Base-by-base conservation (phyloP, 352 stramenopile genomes). In the Hyaloperonospora brassicae region DNA sequence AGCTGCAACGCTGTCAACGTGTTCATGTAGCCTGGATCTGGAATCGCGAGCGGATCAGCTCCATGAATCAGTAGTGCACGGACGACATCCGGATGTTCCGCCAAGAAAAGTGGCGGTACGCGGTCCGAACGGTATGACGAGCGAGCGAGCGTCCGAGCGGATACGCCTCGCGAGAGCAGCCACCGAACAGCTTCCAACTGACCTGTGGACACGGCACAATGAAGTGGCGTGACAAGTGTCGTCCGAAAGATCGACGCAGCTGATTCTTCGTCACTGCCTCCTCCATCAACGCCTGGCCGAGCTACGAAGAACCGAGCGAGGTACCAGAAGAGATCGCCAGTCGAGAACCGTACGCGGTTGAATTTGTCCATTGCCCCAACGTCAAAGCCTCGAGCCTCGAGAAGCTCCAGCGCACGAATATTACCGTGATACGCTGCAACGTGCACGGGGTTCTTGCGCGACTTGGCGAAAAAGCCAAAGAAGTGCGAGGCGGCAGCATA, bases 311-410 rank as follows among this genome's bases (percentile, higher is more conserved):
- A 84, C 12, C 75, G 72, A 31, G 78, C 77, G 44, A 90, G 84
- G 44, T 87, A 89, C 76, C 73, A 87, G 39, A 92, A 93, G 35
- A 93, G 51, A 50, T 93, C 79, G 14, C 82, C 82, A 8, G 82
- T 93, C 23, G 66, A 85, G 50, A 93, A 86, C 5, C 82, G 78
- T 47, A 93, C 78, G 30, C 82, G 79, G 14, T 56, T 74, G 47
- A 91, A 85, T 50, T 93, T 93, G 64, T 93, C 83, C 49, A 89
- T 65, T 1, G 73, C 61, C 4, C 75, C 79, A 21, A 88, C 41
- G 6, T 76, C 63, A 46, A 93, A 91, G 2, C 80, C 80, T 12
- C 70, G 60, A 34, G 55, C 31, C 14, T 64, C 59, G 14, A 93
- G 55, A 23, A 93, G 40, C 47, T 88, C 66, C 34, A 93, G 50